phyloP scores from a whole-genome alignment of 1,284 basidiomycete genomes.

The Trametes versicolor region DNA sequence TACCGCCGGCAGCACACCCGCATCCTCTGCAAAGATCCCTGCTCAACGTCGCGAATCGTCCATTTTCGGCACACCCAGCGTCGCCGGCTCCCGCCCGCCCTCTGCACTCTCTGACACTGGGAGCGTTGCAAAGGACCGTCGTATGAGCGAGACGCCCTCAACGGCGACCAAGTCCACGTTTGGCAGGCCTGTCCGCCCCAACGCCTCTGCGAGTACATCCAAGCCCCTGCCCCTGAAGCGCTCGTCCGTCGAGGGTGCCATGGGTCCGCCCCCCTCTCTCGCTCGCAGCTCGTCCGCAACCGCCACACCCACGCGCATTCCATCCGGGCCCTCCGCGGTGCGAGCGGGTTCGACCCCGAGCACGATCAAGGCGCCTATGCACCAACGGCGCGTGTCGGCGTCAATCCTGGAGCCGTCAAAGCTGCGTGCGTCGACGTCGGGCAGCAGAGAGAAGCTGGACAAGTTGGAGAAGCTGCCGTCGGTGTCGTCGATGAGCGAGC shows the following conservation, averaged over 20 bases:
- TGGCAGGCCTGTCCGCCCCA: slow-evolving; percentile 60
- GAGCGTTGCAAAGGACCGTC: slow-evolving; percentile 49
- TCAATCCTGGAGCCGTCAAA: slow-evolving; percentile 46
- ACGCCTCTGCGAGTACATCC: slow-evolving; percentile 52
- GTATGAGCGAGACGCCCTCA: slow-evolving; percentile 41
- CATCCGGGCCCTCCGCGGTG: slow-evolving; percentile 35
- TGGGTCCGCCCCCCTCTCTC: slow-evolving; percentile 57
- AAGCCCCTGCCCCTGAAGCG: slow-evolving; percentile 36
- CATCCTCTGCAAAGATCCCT: slow-evolving; percentile 52
- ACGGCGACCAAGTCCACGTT: slow-evolving; percentile 47
- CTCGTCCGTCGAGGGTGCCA: slow-evolving; percentile 47
- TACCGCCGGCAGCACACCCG: slow-evolving; percentile 69
- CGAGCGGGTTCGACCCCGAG: slow-evolving; percentile 30
- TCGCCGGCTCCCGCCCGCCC: slow-evolving; percentile 53
- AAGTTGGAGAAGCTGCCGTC: slow-evolving; percentile 39
- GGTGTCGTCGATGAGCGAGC: slow-evolving; percentile 46
- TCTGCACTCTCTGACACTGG: slow-evolving; percentile 66
- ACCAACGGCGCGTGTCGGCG: slow-evolving; percentile 40
- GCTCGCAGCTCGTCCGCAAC: slow-evolving; percentile 31
- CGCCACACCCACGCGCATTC: slow-evolving; percentile 40
- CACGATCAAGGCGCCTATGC: slow-evolving; percentile 31
- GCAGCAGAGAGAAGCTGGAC: slow-evolving; percentile 40
- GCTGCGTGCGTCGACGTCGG: slow-evolving; percentile 31
- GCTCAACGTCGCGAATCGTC: slow-evolving; percentile 62
- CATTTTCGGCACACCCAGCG: slow-evolving; percentile 55